Evolutionary conservation across 2,329 filamentous ascomycete genomes (phyloP).

Genomic region (Piedraia hortae): DNA sequence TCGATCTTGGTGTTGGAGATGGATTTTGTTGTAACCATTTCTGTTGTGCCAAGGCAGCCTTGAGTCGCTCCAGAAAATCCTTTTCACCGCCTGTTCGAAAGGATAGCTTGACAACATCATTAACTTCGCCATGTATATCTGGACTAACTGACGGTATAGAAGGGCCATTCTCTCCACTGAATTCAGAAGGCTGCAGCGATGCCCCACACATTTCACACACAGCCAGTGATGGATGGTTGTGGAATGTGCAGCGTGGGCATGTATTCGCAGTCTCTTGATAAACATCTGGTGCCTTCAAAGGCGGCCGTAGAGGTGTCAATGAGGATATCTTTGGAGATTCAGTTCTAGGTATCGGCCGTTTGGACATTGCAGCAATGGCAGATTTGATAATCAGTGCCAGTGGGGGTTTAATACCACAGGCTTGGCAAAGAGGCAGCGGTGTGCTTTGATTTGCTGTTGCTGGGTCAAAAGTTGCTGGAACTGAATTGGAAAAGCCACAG

Average conservation of each 20-base stretch:
- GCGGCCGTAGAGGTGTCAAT: no score
- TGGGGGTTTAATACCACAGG: slow-evolving; percentile 80
- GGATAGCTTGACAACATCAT: slow-evolving; percentile 66
- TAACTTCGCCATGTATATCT: slow-evolving; percentile 29
- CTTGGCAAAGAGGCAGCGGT: slow-evolving; percentile 59
- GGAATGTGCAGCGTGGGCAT: slow-evolving; percentile 78
- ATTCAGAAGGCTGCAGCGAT: slow-evolving; percentile 30
- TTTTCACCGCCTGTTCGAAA: slow-evolving; percentile 76
- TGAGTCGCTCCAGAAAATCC: slow-evolving; percentile 69
- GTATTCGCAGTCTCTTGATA: slow-evolving; percentile 2
- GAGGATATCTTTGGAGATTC: no score
- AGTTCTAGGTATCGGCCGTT: slow-evolving; percentile 22
- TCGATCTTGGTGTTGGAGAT: slow-evolving; percentile 51
- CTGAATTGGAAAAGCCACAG: slow-evolving; percentile 78
- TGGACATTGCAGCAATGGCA: slow-evolving; percentile 46
- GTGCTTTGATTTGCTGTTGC: slow-evolving; percentile 52
- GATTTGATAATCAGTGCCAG: slow-evolving; percentile 65
- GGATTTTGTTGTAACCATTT: slow-evolving; percentile 88
- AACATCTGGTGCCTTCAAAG: no score
- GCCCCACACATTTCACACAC: slow-evolving; percentile 82
- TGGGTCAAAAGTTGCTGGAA: slow-evolving; percentile 83
- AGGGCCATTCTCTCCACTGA: slow-evolving; percentile 45
- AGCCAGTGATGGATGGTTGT: slow-evolving; percentile 65
- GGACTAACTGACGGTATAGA: slow-evolving; percentile 28
- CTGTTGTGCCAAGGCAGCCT: slow-evolving; percentile 63